Conservation (phyloP, 306 rosid genomes). For the Trichosanthes cucumerina region DNA sequence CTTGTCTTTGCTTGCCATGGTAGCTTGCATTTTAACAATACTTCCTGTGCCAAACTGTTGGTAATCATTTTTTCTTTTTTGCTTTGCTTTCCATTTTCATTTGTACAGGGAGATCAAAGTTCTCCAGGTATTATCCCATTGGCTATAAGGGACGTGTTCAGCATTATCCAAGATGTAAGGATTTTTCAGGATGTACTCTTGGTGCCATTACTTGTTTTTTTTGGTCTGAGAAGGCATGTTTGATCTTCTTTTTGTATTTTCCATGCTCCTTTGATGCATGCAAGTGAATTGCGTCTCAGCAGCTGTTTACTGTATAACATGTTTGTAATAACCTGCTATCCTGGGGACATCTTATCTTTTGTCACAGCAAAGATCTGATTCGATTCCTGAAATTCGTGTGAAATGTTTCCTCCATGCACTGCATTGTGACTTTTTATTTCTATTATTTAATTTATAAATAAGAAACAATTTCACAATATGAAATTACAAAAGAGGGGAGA, state of each 20-base stretch:
- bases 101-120: constrained; percentile 80
- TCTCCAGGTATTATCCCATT: constrained; percentile 90
- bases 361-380: background rate
- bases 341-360: background rate
- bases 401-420: background rate
- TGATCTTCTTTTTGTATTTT: background rate
- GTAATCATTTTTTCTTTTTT: background rate
- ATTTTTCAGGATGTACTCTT: background rate
- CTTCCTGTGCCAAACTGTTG: background rate
- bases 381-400: background rate
- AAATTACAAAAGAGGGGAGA: background rate
- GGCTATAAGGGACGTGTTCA: constrained; percentile 97
- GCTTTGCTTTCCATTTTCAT: background rate
- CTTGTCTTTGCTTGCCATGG: background rate
- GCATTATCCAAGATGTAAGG: constrained; percentile 95
- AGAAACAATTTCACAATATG: background rate
- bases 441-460: background rate
- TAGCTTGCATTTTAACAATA: background rate
- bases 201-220: background rate
- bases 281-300: background rate
- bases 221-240: background rate
- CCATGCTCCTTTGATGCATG: background rate
- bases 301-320: background rate
- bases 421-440: background rate
- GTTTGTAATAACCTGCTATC: background rate